These are phyloP conservation scores for Heterobasidion occidentale DNA, from an alignment of 1,284 basidiomycete genomes.

Conservation along the genomic window DNA sequence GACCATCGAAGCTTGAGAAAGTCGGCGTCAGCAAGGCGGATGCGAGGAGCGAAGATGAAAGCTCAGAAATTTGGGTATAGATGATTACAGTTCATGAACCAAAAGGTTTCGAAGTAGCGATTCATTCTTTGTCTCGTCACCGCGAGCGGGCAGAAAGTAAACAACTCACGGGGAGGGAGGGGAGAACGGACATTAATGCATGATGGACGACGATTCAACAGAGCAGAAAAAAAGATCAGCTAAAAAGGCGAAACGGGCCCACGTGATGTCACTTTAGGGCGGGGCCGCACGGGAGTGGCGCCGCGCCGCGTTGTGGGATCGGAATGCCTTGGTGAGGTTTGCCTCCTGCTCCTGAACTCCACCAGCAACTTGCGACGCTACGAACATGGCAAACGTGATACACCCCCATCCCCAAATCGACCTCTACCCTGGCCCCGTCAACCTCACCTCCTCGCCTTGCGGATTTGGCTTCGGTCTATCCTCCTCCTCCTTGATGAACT, in stretches of 20 bases:
- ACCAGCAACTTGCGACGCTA: background rate
- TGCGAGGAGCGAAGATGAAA: background rate
- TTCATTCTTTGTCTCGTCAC: constrained; percentile 11
- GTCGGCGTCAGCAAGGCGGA: background rate
- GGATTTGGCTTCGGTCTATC: constrained; percentile 65
- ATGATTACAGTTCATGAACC: constrained; percentile 11
- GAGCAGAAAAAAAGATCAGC: background rate
- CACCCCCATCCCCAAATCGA: constrained; percentile 49
- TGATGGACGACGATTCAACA: background rate
- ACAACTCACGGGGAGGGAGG: constrained; percentile 3
- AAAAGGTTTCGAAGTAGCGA: constrained; percentile 14
- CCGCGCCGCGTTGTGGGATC: background rate
- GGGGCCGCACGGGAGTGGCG: background rate
- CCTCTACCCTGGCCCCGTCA: constrained; percentile 53
- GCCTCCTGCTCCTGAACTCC: background rate
- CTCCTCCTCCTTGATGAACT: constrained; percentile 28
- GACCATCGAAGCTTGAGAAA: background rate
- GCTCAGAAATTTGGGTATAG: constrained; percentile 17
- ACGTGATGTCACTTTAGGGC: constrained; percentile 7
- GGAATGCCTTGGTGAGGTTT: background rate
- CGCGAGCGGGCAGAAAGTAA: background rate
- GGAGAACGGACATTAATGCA: no score
- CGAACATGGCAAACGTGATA: constrained; percentile 64
- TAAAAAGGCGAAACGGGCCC: background rate
- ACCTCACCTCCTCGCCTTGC: constrained; percentile 55